Evolutionary conservation across 176 grass and related monocot genomes (phyloP).

Genomic region (Phragmites australis): DNA sequence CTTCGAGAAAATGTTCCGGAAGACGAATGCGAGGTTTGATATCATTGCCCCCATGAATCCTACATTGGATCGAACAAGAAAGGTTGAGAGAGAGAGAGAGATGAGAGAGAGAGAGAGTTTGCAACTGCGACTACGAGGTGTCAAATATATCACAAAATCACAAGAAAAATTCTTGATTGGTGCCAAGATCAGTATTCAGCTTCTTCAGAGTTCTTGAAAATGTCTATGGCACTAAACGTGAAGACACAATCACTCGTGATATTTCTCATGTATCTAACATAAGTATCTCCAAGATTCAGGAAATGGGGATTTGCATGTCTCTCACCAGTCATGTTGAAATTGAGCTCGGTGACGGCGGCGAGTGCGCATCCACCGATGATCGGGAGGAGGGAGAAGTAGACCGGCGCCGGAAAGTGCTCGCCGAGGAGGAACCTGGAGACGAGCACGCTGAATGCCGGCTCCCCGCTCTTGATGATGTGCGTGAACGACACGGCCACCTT

Average conservation of each 20-base stretch:
- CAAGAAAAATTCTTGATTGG: not conserved
- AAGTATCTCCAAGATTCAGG: conserved; percentile 15
- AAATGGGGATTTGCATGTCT: conserved; percentile 6
- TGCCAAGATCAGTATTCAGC: not conserved
- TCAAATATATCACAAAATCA: not conserved
- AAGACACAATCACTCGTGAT: not conserved
- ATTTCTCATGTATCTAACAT: conserved; percentile 25
- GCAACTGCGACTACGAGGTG: not conserved
- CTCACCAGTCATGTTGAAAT: conserved; percentile 93
- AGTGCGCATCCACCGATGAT: conserved; percentile 94
- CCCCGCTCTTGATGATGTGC: conserved; percentile 96
- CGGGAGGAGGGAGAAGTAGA: conserved; percentile 80
- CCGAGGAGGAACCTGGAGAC: conserved; percentile 79
- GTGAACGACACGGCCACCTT: conserved; percentile 98
- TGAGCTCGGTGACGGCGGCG: conserved; percentile 85
- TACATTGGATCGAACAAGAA: conserved; percentile 18
- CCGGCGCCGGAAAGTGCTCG: conserved; percentile 67
- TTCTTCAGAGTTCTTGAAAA: conserved; percentile 1
- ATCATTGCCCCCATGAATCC: conserved; percentile 99
- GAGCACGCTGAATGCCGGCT: conserved; percentile 91
- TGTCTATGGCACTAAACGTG: not conserved
- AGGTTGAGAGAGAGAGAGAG: too few relatives aligned
- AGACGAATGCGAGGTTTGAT: conserved; percentile 90
- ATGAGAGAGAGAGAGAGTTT: not conserved
- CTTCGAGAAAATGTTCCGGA: conserved; percentile 95